phyloP scores from a whole-genome alignment of 2,329 filamentous ascomycete species.

The Rhynchosporium secalis region DNA sequence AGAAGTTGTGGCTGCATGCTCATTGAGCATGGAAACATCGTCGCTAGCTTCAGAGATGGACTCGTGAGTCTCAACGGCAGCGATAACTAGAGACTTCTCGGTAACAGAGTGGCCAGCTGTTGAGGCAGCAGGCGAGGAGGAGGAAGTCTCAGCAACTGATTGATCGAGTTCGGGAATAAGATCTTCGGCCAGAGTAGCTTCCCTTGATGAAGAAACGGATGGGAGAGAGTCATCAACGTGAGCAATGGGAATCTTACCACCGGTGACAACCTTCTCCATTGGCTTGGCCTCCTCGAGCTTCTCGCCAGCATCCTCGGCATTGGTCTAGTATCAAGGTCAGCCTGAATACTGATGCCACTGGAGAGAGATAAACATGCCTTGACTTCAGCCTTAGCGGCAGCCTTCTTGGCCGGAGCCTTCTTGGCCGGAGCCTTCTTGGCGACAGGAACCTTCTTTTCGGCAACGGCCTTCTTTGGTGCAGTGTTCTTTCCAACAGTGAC shows the following conservation, averaged over 20 bases:
- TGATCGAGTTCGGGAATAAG: neutral
- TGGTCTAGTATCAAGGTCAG: neutral
- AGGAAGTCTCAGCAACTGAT: neutral
- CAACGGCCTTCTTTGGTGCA: constrained; percentile 37
- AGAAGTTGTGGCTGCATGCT: neutral
- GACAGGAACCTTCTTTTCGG: neutral
- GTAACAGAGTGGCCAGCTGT: no score
- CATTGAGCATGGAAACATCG: neutral
- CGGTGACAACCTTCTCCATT: neutral
- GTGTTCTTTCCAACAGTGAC: no score
- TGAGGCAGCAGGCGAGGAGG: no score
- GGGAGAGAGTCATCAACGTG: neutral
- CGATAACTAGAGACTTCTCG: no score
- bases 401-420: no score
- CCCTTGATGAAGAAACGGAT: neutral
- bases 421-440: constrained; percentile 8
- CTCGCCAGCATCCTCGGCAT: neutral
- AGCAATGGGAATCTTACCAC: neutral
- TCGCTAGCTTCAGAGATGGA: no score
- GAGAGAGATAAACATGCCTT: neutral
- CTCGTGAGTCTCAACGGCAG: neutral
- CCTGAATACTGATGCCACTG: neutral
- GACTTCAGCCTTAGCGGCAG: constrained; percentile 1
- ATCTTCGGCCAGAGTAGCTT: neutral
- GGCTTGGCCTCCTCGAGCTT: neutral